Evolutionary conservation across 1,139 yeast genomes (phyloP).

Genomic region (Debaryomycetaceae sp.): DNA sequence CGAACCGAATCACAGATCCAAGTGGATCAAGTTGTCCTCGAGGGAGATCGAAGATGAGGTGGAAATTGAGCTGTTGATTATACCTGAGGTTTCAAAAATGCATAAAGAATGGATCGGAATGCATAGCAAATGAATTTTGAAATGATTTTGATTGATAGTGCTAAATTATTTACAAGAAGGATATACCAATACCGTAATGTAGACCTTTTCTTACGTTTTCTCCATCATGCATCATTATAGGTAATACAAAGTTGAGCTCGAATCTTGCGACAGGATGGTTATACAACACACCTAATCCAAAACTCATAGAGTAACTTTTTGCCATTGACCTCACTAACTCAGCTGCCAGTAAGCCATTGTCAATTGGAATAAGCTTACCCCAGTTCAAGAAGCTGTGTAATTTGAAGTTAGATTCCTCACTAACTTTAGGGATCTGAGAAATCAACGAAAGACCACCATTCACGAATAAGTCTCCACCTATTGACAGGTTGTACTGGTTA

Average conservation of each 20-base stretch:
- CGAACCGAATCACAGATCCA: conserved; percentile 38
- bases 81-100: conserved; percentile 65
- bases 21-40: conserved; percentile 52
- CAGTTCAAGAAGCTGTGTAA: conserved; percentile 69
- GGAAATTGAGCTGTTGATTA: conserved; percentile 73
- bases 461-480: conserved; percentile 80
- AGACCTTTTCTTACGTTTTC: conserved; percentile 80
- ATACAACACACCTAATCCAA: conserved; percentile 76
- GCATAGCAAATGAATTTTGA: conserved; percentile 2
- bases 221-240: conserved; percentile 58
- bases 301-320: conserved; percentile 46
- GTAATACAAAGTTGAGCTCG: conserved; percentile 83
- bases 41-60: conserved; percentile 34
- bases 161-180: conserved; percentile 53
- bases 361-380: conserved; percentile 58
- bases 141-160: neutral
- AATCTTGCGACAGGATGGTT: conserved; percentile 89
- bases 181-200: conserved; percentile 89
- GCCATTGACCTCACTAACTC: conserved; percentile 22
- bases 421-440: conserved; percentile 58
- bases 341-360: conserved; percentile 20
- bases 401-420: conserved; percentile 59
- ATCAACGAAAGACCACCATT: conserved; percentile 71
- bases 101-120: conserved; percentile 60
- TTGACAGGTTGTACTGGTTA: conserved; percentile 51